Base-by-base conservation (phyloP, 164 flowering plant genomes). In the Vitis riparia region DNA sequence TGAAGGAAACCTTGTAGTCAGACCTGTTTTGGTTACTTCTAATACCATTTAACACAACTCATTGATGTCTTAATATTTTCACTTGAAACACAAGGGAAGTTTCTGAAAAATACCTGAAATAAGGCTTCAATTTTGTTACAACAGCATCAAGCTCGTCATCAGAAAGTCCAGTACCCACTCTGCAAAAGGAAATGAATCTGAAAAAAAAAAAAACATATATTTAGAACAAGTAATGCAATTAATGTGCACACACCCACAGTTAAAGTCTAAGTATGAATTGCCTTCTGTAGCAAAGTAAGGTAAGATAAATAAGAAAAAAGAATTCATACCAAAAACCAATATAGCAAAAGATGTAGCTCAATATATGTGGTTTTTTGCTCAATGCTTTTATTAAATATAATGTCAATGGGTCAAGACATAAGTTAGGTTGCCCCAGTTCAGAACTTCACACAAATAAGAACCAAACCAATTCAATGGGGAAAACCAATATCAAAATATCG, bases 91-190 rank as follows among this genome's bases (percentile, higher is more conserved):
- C 11, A 30, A 8, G 0, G 11, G 8, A 67, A 16, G 44, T 15
- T 27, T 57, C 62, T 14, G 29, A 50, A 2, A 23, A 30, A 58
- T 82, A 90, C 97, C 92, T 89, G 71, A 95, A 89, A 85, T 87
- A 89, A 70, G 98, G 98, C 80, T 90, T 90, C 77, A 95, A 81
- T 77, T 90, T 93, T n/a, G 86, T 80, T 17, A 90, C 84, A 67
- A 95, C 80, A 68, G 88, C 78, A 78, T 90, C 88, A 56, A 90
- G 91, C 77, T 95, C 98, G 58, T 91, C 97, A 79, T 93, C 97
- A 70, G 98, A 85, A 23, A 95, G 92, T 55, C 99, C 98, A 61
- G 97, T 85, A 66, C 99, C 99, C 64, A 95, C 97, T 79, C 98
- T 83, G 77, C 99, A 95, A 67, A 95, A 95, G 52, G 99, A 95